These are phyloP conservation scores for Globisporangium barbulae DNA, from an alignment of 352 stramenopile species.

Conservation along the genomic window DNA sequence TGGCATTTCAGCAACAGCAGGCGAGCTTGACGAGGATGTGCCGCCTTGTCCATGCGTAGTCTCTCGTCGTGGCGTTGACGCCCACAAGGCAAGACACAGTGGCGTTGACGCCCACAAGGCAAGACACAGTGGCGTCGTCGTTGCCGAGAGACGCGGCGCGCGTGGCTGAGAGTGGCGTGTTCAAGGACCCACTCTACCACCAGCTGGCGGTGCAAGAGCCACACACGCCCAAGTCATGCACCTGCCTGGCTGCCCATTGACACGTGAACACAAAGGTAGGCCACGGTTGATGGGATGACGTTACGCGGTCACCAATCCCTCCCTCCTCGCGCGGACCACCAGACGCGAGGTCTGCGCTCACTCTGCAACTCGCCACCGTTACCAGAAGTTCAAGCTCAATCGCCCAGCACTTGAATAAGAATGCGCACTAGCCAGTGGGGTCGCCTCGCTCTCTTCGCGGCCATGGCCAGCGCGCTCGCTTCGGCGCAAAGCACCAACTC, in stretches of 20 bases:
- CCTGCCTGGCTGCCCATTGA: background rate
- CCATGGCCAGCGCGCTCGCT: background rate
- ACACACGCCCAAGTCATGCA: background rate
- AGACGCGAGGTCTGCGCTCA: background rate
- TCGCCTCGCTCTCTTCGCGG: background rate
- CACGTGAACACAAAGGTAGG: background rate
- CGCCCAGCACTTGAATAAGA: background rate
- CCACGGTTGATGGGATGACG: no score
- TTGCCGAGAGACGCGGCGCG: background rate
- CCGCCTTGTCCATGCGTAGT: no score
- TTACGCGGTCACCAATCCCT: background rate
- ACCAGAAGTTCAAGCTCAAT: background rate
- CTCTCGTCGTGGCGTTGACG: no score
- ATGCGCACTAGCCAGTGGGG: constrained; percentile 5
- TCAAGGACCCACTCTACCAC: background rate
- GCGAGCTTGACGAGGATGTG: no score
- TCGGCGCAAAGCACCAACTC: background rate
- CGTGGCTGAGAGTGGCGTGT: background rate
- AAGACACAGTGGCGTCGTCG: background rate
- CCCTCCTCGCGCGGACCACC: no score
- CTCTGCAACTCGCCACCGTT: background rate
- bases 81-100: no score
- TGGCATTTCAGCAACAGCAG: no score
- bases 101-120: background rate
- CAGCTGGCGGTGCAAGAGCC: constrained; percentile 1